Conservation (phyloP, 2,329 filamentous ascomycete genomes). For the Monosporascus sp. region DNA sequence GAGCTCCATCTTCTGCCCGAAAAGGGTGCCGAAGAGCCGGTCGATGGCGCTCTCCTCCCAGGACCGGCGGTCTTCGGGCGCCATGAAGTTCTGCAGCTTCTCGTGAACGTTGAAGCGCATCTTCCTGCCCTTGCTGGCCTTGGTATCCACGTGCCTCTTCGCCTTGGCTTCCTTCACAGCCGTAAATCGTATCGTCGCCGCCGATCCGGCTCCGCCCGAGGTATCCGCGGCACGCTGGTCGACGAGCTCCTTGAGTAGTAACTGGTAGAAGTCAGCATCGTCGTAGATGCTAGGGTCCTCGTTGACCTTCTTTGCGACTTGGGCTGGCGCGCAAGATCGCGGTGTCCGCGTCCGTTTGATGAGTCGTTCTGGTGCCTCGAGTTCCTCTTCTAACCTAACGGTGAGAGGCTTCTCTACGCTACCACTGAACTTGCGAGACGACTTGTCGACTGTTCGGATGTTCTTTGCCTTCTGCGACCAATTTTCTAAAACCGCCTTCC, state of each 20-base stretch:
- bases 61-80: slow-evolving; percentile 70
- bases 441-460: slow-evolving; percentile 48
- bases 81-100: slow-evolving; percentile 98
- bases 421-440: slow-evolving; percentile 45
- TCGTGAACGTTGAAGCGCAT: slow-evolving; percentile 93
- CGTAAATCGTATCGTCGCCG: slow-evolving; percentile 56
- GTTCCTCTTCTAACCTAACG: slow-evolving; percentile 63
- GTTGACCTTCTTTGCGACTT: slow-evolving; percentile 51
- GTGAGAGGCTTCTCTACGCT: slow-evolving; percentile 55
- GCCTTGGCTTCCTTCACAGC: slow-evolving; percentile 72
- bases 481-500: slow-evolving; percentile 73
- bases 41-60: slow-evolving; percentile 83
- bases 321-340: slow-evolving; percentile 70
- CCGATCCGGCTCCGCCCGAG: slow-evolving; percentile 36
- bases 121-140: slow-evolving; percentile 91
- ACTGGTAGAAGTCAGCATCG: slow-evolving; percentile 90
- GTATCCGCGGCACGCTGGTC: slow-evolving; percentile 76
- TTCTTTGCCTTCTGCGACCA: slow-evolving; percentile 79
- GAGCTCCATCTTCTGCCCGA: slow-evolving; percentile 64
- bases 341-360: slow-evolving; percentile 64
- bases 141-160: slow-evolving; percentile 81
- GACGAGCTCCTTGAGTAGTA: slow-evolving; percentile 86
- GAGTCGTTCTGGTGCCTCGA: slow-evolving; percentile 60
- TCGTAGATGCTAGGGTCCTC: slow-evolving; percentile 71
- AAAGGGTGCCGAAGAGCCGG: slow-evolving; percentile 66